A percentile compares a stretch with the other conserved stretches of the same genome.
These are phyloP conservation scores for Jaapia argillacea DNA, from an alignment of 768 basidiomycete genomes.

Conservation along the genomic window DNA sequence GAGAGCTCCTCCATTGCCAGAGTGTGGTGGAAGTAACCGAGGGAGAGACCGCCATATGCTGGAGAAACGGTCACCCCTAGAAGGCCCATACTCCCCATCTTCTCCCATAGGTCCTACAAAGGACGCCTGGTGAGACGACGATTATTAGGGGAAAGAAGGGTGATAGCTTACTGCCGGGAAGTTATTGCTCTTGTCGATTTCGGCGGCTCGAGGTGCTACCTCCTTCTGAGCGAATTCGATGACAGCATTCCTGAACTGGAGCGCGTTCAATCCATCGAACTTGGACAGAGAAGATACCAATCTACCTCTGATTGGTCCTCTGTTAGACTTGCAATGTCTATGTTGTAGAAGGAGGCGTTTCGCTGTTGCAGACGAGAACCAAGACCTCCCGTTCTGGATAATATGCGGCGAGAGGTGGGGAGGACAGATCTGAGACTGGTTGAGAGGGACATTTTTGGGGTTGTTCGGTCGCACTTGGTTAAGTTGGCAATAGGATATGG, in stretches of 20 bases:
- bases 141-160: not conserved
- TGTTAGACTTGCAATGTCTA: conserved; percentile 64
- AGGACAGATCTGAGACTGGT: too few relatives aligned
- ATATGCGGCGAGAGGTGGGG: too few relatives aligned
- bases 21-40: conserved; percentile 83
- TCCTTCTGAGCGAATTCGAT: conserved; percentile 74
- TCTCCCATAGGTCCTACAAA: conserved; percentile 73
- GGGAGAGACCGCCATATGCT: conserved; percentile 70
- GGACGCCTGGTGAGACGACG: not conserved
- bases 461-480: too few relatives aligned
- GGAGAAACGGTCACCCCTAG: conserved; percentile 79
- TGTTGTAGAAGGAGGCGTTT: conserved; percentile 54
- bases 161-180: conserved; percentile 53
- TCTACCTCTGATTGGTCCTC: conserved; percentile 74
- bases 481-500: too few relatives aligned
- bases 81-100: conserved; percentile 87
- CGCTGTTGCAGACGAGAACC: conserved; percentile 8
- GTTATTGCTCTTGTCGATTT: conserved; percentile 78
- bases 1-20: conserved; percentile 95
- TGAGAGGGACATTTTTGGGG: too few relatives aligned
- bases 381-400: not conserved
- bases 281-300: conserved; percentile 2
- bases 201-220: conserved; percentile 75
- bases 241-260: conserved; percentile 75
- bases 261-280: not conserved